These are phyloP conservation scores for Phytophthora idaei DNA, from an alignment of 352 stramenopile species.

Conservation along the genomic window DNA sequence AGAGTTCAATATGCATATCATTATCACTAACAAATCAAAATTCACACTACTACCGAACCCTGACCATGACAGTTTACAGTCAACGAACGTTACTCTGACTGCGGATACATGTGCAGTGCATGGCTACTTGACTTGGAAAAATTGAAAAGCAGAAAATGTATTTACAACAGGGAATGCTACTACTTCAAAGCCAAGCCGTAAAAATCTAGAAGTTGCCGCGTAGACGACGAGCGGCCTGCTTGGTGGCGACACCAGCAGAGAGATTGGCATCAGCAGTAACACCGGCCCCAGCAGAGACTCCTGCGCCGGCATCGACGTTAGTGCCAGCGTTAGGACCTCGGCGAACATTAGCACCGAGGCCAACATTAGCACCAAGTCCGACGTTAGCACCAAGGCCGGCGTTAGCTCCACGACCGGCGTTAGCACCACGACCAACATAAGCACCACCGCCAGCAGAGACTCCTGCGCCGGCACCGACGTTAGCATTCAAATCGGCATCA, in stretches of 20 bases:
- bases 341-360: neutral
- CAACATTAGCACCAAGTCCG: conserved; percentile 1
- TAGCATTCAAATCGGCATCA: neutral
- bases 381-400: neutral
- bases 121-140: no score
- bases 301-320: conserved; percentile 1
- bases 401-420: neutral
- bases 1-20: no score
- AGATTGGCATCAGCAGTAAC: conserved; percentile 3
- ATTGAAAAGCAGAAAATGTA: neutral
- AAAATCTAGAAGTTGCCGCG: conserved; percentile 1
- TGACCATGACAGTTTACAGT: no score
- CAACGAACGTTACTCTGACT: no score
- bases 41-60: no score
- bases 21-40: no score
- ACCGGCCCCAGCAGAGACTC: conserved; percentile 2
- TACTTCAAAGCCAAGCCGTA: neutral
- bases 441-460: neutral
- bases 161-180: neutral
- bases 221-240: conserved; percentile 8
- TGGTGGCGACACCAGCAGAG: neutral
- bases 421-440: neutral
- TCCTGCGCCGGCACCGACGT: neutral
- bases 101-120: no score
- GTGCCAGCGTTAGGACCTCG: neutral